Conservation (phyloP, 2,329 filamentous ascomycete genomes). For the Rasamsonia emersonii region DNA sequence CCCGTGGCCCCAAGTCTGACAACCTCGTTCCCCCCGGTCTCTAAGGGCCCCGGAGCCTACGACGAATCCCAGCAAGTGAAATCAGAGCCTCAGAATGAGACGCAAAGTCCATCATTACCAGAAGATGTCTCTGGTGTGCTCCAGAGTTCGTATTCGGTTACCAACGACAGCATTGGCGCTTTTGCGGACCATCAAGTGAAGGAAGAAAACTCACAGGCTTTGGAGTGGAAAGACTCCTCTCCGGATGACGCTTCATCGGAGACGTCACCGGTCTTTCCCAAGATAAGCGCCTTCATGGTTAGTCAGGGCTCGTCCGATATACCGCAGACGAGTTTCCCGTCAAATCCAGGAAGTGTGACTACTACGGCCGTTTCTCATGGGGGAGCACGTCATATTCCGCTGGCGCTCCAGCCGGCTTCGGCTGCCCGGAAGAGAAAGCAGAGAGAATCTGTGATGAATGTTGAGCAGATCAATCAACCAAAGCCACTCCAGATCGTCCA, state of each 20-base stretch:
- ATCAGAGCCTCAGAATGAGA: constrained; percentile 19
- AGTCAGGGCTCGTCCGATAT: constrained; percentile 25
- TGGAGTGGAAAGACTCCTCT: constrained; percentile 20
- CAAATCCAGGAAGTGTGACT: constrained; percentile 17
- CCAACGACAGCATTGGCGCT: constrained; percentile 20
- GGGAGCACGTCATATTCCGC: constrained; percentile 17
- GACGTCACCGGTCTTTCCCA: constrained; percentile 16
- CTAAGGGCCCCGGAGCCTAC: constrained; percentile 3
- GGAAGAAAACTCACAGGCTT: constrained; percentile 17
- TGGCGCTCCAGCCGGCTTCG: constrained; percentile 25
- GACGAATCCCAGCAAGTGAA: constrained; percentile 5
- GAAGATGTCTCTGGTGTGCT: constrained; percentile 25
- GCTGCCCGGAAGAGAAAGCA: constrained; percentile 30
- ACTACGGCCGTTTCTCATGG: constrained; percentile 18
- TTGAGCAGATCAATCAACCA: constrained; percentile 19
- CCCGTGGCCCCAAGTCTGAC: constrained; percentile 1
- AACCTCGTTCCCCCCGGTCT: constrained; percentile 1
- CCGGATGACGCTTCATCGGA: constrained; percentile 14
- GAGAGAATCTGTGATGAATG: constrained; percentile 16
- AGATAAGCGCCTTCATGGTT: constrained; percentile 27
- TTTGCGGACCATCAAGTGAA: constrained; percentile 23
- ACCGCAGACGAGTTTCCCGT: constrained; percentile 15
- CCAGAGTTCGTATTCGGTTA: constrained; percentile 25
- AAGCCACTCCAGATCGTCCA: constrained; percentile 35
- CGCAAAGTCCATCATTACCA: constrained; percentile 29